Evolutionary conservation across 495 filamentous ascomycete genomes (phyloP).

Genomic region (Talaromyces adpressus): DNA sequence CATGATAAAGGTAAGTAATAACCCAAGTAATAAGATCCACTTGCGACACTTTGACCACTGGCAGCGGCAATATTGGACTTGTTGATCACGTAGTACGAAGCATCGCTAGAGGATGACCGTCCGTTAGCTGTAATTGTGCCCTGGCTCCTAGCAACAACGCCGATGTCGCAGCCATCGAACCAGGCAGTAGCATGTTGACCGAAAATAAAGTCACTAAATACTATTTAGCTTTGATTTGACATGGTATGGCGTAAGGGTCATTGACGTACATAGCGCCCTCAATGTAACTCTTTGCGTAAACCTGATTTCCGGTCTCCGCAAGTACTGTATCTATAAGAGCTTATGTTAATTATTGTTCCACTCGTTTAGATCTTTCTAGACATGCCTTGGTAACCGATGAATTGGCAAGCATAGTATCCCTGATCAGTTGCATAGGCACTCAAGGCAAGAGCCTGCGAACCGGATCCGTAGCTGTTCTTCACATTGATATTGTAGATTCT

Average conservation of each 20-base stretch:
- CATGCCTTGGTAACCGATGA: slow-evolving; percentile 48
- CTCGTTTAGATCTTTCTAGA: background rate
- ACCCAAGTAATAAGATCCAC: slow-evolving; percentile 51
- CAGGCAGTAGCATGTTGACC: slow-evolving; percentile 53
- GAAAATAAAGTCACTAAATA: slow-evolving; percentile 56
- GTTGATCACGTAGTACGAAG: slow-evolving; percentile 58
- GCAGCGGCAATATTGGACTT: slow-evolving; percentile 42
- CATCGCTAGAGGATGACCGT: slow-evolving; percentile 38
- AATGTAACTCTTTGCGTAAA: slow-evolving; percentile 50
- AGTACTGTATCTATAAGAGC: slow-evolving; percentile 44
- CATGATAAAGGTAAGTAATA: background rate
- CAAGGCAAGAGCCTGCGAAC: slow-evolving; percentile 53
- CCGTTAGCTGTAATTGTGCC: slow-evolving; percentile 59
- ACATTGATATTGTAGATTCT: slow-evolving; percentile 59
- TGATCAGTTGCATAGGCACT: slow-evolving; percentile 43
- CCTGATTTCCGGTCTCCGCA: slow-evolving; percentile 48
- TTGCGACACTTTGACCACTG: slow-evolving; percentile 34
- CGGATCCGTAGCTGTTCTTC: slow-evolving; percentile 45
- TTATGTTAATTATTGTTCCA: background rate
- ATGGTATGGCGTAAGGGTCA: background rate
- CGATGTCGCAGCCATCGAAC: slow-evolving; percentile 54
- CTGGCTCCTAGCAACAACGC: slow-evolving; percentile 34
- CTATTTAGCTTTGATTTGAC: background rate
- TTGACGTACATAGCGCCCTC: slow-evolving; percentile 41
- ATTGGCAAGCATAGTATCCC: slow-evolving; percentile 52